These are phyloP conservation scores for Lactarius quietus DNA, from an alignment of 768 basidiomycete species.

Conservation along the genomic window DNA sequence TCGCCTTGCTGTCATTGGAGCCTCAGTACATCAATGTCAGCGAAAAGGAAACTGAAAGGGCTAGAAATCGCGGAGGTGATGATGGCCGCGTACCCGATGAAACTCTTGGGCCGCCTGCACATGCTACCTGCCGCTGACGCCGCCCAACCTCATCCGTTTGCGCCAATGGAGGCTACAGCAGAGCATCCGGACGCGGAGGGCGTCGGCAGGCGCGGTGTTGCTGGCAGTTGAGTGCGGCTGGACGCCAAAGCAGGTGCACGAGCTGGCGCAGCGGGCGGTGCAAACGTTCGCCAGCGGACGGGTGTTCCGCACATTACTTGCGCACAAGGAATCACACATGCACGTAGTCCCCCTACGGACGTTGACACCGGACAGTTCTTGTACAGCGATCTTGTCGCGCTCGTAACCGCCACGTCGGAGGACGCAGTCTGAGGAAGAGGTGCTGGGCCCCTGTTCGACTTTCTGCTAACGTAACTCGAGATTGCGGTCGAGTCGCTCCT, in stretches of 20 bases:
- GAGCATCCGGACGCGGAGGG: slow-evolving; percentile 38
- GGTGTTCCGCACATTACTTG: slow-evolving; percentile 22
- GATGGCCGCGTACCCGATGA: slow-evolving; percentile 74
- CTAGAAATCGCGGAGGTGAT: slow-evolving; percentile 87
- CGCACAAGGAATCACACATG: slow-evolving; percentile 23
- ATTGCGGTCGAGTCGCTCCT: slow-evolving; percentile 45
- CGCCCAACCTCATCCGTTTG: background rate
- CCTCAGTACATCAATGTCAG: slow-evolving; percentile 73
- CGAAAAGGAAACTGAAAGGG: slow-evolving; percentile 90
- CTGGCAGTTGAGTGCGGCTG: slow-evolving; percentile 33
- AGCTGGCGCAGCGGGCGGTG: slow-evolving; percentile 68
- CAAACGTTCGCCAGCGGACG: slow-evolving; percentile 63
- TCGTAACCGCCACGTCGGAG: slow-evolving; percentile 66
- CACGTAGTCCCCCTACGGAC: no score
- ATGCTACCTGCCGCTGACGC: slow-evolving; percentile 20
- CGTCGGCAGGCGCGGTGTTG: slow-evolving; percentile 23
- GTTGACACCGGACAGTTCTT: slow-evolving; percentile 10
- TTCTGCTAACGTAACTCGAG: slow-evolving; percentile 68
- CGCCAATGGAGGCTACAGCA: slow-evolving; percentile 27
- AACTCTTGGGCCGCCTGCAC: slow-evolving; percentile 63
- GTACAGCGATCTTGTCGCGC: slow-evolving; percentile 45
- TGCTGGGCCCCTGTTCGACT: slow-evolving; percentile 75
- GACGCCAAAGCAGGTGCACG: slow-evolving; percentile 68
- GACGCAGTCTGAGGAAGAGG: slow-evolving; percentile 67
- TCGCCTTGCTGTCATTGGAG: slow-evolving; percentile 70